Base-by-base conservation (phyloP, 129 eudicot species). In the Flaveria bidentis region DNA sequence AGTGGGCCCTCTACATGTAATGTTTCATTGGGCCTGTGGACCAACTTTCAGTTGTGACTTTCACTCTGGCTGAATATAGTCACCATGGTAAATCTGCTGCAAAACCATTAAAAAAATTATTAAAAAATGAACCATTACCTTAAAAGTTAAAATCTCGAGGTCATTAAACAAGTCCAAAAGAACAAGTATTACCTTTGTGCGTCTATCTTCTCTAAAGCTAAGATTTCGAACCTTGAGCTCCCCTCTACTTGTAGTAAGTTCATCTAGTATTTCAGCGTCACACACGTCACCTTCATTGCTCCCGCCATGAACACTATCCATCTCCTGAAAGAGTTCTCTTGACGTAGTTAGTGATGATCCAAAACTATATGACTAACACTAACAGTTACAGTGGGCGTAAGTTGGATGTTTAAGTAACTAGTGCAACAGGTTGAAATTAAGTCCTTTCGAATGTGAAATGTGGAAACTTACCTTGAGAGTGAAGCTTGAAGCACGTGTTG, bases 191-290 rank as follows among this genome's bases (percentile, higher is more conserved):
- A 80, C 83, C 83, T 80, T 74, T 22, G 79, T 64, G 60, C 79
- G 83, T 42, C 74, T 80, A 13, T 80, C 89, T 4, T 88, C 89
- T 17, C 76, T 78, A 57, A 76, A 80, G 78, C 89, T 85, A 49
- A 61, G 42, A 62, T 72, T 82, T 75, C 96, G 83, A 69, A 84
- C 81, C 82, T 87, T 89, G 15, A 87, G 28, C 74, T 87, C 91
- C 42, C 96, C 91, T 81, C 96, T 87, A 64, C 72, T 80, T 22
- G 91, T 87, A 23, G 89, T 89, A 39, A 86, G 50, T 53, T 82
- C 87, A 64, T 89, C 95, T 28, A 89, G 72, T 57, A 89, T 83
- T 76, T 89, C 96, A 26, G 82, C 88, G 72, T 86, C 96, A 45
- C 74, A 79, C 67, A 57, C 70, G 13, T 83, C 88, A 60, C 66